Percentiles rank a stretch among this genome's conserved stretches.
Conservation (phyloP, 805 yeast species). For the Isabelozyma pseudorhagii region DNA sequence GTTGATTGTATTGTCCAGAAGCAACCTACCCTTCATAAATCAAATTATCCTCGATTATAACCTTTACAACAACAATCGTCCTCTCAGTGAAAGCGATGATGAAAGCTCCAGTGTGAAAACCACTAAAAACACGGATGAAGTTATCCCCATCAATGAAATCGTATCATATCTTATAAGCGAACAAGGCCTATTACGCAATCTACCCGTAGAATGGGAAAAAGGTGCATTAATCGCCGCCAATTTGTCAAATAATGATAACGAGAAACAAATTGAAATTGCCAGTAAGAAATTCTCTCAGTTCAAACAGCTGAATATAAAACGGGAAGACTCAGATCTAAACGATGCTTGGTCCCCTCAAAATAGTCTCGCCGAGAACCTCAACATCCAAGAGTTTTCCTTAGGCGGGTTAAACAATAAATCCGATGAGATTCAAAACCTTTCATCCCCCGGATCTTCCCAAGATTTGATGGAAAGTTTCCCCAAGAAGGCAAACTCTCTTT, state of each 20-base stretch:
- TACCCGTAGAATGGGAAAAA: slow-evolving; percentile 44
- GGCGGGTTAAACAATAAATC: slow-evolving; percentile 7
- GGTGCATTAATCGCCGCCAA: slow-evolving; percentile 43
- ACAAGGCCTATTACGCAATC: slow-evolving; percentile 34
- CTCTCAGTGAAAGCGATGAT: background rate
- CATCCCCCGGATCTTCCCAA: slow-evolving; percentile 3
- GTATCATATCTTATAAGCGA: slow-evolving; percentile 41
- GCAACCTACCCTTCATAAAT: slow-evolving; percentile 25
- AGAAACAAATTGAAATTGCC: slow-evolving; percentile 15
- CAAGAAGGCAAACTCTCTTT: background rate
- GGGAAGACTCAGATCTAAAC: background rate
- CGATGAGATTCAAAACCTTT: background rate
- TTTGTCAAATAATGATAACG: slow-evolving; percentile 17
- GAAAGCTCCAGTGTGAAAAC: background rate
- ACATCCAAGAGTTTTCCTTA: slow-evolving; percentile 11
- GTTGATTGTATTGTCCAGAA: slow-evolving; percentile 25
- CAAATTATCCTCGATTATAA: slow-evolving; percentile 12
- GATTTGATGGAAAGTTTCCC: slow-evolving; percentile 3
- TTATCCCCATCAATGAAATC: slow-evolving; percentile 46
- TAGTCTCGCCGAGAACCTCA: slow-evolving; percentile 8
- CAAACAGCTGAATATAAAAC: slow-evolving; percentile 5
- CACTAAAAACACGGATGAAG: slow-evolving; percentile 2
- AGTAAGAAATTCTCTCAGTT: slow-evolving; percentile 35
- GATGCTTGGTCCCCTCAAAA: slow-evolving; percentile 1
- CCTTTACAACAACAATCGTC: background rate